A percentile compares a stretch with the other conserved stretches of the same genome.
Conservation (phyloP, 2,329 filamentous ascomycete genomes). For the Thelonectria rubi region DNA sequence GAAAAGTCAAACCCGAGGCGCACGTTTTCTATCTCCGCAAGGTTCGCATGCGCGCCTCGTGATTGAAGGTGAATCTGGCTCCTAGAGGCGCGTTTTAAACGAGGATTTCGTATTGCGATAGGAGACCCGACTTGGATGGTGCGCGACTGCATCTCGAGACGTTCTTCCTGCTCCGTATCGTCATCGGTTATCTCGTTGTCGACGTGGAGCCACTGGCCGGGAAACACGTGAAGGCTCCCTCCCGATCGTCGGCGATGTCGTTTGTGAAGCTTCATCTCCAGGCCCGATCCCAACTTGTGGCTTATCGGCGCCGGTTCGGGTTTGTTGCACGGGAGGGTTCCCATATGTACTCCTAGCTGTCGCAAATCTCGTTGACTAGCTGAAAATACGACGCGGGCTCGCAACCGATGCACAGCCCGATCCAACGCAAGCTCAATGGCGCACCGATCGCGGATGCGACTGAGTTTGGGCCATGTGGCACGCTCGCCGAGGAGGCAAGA, state of each 20-base stretch:
- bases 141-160: slow-evolving; percentile 52
- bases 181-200: slow-evolving; percentile 55
- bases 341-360: slow-evolving; percentile 49
- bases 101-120: slow-evolving; percentile 49
- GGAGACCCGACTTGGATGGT: slow-evolving; percentile 40
- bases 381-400: slow-evolving; percentile 75
- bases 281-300: slow-evolving; percentile 31
- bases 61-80: slow-evolving; percentile 48
- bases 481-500: slow-evolving; percentile 81
- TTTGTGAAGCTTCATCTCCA: slow-evolving; percentile 45
- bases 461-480: slow-evolving; percentile 91
- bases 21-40: slow-evolving; percentile 29
- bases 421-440: slow-evolving; percentile 89
- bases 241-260: slow-evolving; percentile 60
- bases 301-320: slow-evolving; percentile 28
- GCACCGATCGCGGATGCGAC: slow-evolving; percentile 84
- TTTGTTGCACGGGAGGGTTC: slow-evolving; percentile 40
- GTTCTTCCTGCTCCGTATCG: slow-evolving; percentile 56
- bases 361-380: slow-evolving; percentile 70
- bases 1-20: slow-evolving; percentile 50
- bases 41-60: slow-evolving; percentile 28
- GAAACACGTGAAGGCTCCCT: slow-evolving; percentile 55
- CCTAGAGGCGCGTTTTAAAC: slow-evolving; percentile 53
- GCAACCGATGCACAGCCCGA: slow-evolving; percentile 73
- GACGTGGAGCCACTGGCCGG: slow-evolving; percentile 48